Evolutionary conservation across 768 basidiomycete genomes (phyloP), one percentile per base, ranked within the genome.

Genomic region (Suillus bovinus): DNA sequence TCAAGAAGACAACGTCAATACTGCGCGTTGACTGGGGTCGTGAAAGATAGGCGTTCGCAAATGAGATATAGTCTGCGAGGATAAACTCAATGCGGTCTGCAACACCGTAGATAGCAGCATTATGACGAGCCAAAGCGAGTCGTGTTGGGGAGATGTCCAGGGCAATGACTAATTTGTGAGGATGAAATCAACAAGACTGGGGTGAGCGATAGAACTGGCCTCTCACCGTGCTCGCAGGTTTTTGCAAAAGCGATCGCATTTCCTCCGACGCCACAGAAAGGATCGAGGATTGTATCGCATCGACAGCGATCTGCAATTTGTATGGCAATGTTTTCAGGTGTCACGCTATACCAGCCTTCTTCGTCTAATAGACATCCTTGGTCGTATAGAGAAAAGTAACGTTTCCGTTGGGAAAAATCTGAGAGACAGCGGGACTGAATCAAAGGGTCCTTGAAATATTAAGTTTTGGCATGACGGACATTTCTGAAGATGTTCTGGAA

Each of bases 261-360:
- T 17, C 96, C 97, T 31, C 97, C 97, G 0, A 99, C 96, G 1
- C 97, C 97, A 70, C 96, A 98, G 73, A 99, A 99, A 0, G 95
- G 93, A 71, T 99, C 97, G 39, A 96, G 80, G 63, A 97, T 81
- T 4, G 88, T 89, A 64, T 86, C 86, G 65, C 90, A 93, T 9
- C 90, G 84, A 79, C 96, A 97, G 27, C 96, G 81, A 67, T 96
- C 91, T 0, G 97, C 96, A 50, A 98, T 98, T 72, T 94, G 95
- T 63, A 85, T 76, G 9, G 96, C 97, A n/a, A 99, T 86, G 42
- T 82, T 82, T 69, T 99, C 95, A 0, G 97, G 96, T 0, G 97
- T 99, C 62, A 99, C 89, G 64, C 91, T 94, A 76, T 91, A 99
- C 96, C 96, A 98, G n/a, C 96, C 96, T 72, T 96, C 94, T 66